These are phyloP conservation scores for Xylogone sp. DNA, from an alignment of 2,329 filamentous ascomycete species.

Conservation along the genomic window DNA sequence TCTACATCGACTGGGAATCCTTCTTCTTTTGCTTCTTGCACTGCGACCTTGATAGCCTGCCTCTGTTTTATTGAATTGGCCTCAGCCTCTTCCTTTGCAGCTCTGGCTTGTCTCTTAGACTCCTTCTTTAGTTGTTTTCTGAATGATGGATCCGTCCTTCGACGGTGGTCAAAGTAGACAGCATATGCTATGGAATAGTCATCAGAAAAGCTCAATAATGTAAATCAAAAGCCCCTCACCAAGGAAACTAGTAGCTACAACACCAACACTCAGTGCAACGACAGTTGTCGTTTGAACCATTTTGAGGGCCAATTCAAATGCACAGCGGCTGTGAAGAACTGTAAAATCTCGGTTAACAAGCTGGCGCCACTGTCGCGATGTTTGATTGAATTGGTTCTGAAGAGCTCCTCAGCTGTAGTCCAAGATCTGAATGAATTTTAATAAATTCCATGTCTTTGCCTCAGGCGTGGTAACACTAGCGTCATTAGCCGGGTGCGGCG, in stretches of 20 bases:
- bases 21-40: slow-evolving; percentile 81
- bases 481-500: background rate
- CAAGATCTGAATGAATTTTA: slow-evolving; percentile 1
- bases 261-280: slow-evolving; percentile 59
- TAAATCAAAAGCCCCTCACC: slow-evolving; percentile 40
- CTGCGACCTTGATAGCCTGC: slow-evolving; percentile 68
- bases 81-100: slow-evolving; percentile 69
- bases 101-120: slow-evolving; percentile 68
- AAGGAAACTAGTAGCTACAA: slow-evolving; percentile 54
- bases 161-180: slow-evolving; percentile 65
- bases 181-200: slow-evolving; percentile 50
- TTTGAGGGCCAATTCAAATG: slow-evolving; percentile 14
- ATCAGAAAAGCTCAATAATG: slow-evolving; percentile 12
- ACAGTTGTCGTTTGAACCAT: slow-evolving; percentile 50
- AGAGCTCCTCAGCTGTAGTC: background rate
- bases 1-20: slow-evolving; percentile 89
- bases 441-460: slow-evolving; percentile 1
- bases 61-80: slow-evolving; percentile 63
- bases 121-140: slow-evolving; percentile 68
- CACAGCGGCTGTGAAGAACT: background rate
- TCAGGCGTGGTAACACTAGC: background rate
- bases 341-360: no score
- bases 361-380: background rate
- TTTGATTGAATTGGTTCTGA: background rate
- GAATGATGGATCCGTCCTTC: slow-evolving; percentile 62